phyloP scores from a whole-genome alignment of 2,329 filamentous ascomycete genomes.

The Hypoxylon sp. region DNA sequence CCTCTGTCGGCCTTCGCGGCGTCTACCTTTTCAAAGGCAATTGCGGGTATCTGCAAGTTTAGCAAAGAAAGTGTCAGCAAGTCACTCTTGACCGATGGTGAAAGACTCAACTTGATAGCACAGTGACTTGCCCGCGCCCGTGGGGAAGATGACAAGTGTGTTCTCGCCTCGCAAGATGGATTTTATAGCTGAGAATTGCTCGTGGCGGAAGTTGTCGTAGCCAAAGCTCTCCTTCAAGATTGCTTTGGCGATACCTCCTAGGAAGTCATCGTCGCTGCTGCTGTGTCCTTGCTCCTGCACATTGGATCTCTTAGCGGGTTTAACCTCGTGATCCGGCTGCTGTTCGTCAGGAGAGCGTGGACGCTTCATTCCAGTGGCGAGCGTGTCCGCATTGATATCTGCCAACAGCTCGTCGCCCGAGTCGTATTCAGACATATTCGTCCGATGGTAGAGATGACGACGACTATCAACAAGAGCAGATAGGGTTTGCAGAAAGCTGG shows the following conservation, averaged over 20 bases:
- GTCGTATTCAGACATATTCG: constrained; percentile 51
- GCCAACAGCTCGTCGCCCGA: constrained; percentile 54
- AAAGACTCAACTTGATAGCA: constrained; percentile 59
- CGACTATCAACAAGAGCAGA: not conserved
- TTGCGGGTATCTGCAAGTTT: constrained; percentile 56
- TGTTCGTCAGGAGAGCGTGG: constrained; percentile 15
- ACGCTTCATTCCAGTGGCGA: constrained; percentile 37
- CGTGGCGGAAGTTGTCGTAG: constrained; percentile 57
- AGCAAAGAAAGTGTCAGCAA: not conserved
- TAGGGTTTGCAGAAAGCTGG: not conserved
- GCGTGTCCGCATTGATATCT: constrained; percentile 42
- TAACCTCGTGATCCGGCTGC: not conserved
- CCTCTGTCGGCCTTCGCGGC: constrained; percentile 45
- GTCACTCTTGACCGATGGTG: not conserved
- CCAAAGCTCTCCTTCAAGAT: constrained; percentile 57
- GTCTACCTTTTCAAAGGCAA: constrained; percentile 62
- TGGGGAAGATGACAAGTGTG: constrained; percentile 60
- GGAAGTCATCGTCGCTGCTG: constrained; percentile 31
- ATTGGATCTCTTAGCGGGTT: constrained; percentile 21
- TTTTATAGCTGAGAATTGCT: constrained; percentile 59
- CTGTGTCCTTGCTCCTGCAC: constrained; percentile 11
- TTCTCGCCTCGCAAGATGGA: constrained; percentile 56
- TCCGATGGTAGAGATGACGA: not conserved
- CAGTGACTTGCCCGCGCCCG: constrained; percentile 63
- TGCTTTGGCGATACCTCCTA: constrained; percentile 27